Percentiles rank a stretch among this genome's conserved stretches.
These are phyloP conservation scores for Polytrichum commune DNA, from an alignment of 225 moss, liverwort and hornwort genomes.

Conservation along the genomic window DNA sequence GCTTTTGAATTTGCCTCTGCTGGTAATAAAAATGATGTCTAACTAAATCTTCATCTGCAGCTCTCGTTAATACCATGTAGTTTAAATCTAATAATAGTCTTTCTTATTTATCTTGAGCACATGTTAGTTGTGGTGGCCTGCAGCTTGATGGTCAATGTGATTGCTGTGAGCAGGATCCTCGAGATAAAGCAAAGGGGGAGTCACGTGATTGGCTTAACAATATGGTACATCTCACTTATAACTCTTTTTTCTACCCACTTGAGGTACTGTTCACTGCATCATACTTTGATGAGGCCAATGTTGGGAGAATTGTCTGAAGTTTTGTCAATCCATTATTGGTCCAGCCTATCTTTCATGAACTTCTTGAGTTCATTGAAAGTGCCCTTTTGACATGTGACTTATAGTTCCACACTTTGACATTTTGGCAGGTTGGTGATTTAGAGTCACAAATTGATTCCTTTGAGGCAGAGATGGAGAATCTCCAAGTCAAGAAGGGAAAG, in stretches of 20 bases:
- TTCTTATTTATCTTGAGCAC: slow-evolving; percentile 1
- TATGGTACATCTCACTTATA: slow-evolving; percentile 43
- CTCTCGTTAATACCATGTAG: neutral
- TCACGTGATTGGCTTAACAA: slow-evolving; percentile 97
- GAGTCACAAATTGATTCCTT: slow-evolving; percentile 93
- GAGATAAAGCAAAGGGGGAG: slow-evolving; percentile 99
- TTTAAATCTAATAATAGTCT: neutral
- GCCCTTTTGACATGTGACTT: neutral
- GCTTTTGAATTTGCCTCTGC: neutral
- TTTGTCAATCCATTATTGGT: neutral
- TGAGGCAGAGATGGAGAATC: slow-evolving; percentile 97
- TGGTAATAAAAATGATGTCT: neutral
- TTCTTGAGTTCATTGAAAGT: slow-evolving; percentile 1
- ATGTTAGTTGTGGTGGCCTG: slow-evolving; percentile 6
- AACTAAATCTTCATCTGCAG: neutral
- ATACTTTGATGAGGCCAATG: too few species aligned
- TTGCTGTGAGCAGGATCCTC: slow-evolving; percentile 81
- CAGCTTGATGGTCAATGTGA: slow-evolving; percentile 28
- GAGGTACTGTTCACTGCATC: too few species aligned
- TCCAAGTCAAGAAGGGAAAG: slow-evolving; percentile 93
- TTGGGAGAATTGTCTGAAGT: too few species aligned
- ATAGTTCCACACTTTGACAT: slow-evolving; percentile 10
- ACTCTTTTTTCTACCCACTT: neutral
- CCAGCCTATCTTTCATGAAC: neutral
- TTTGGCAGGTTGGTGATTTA: slow-evolving; percentile 76